phyloP scores from a whole-genome alignment of 768 basidiomycete species.

The Lactifluus rugatus region DNA sequence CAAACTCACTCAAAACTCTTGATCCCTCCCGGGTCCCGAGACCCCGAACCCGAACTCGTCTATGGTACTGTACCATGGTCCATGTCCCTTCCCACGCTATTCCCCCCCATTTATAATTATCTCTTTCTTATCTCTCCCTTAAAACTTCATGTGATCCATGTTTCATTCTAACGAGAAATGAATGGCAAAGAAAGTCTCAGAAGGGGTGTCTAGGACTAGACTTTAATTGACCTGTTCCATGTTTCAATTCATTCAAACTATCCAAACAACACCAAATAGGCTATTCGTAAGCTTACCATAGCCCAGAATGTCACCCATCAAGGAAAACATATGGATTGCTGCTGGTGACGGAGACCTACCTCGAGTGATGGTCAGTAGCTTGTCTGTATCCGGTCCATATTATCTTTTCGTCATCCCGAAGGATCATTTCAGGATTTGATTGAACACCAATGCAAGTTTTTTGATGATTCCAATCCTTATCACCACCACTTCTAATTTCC shows the following conservation, averaged over 20 bases:
- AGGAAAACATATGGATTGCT: conserved; percentile 86
- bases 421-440: neutral
- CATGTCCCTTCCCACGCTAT: neutral
- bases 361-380: conserved; percentile 49
- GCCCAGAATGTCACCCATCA: conserved; percentile 25
- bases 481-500: neutral
- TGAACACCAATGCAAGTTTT: conserved; percentile 50
- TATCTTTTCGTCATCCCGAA: conserved; percentile 4
- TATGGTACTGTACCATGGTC: too few relatives aligned
- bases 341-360: conserved; percentile 81
- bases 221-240: neutral
- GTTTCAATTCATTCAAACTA: neutral
- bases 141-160: neutral
- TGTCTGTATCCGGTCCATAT: neutral
- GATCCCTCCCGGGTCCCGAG: neutral
- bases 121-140: neutral
- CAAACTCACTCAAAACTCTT: neutral
- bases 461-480: conserved; percentile 29
- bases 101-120: neutral
- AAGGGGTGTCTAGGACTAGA: neutral
- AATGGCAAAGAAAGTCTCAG: neutral
- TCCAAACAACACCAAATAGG: conserved; percentile 7
- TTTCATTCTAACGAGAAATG: neutral
- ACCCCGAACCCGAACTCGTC: neutral
- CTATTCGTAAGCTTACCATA: neutral